phyloP scores from a whole-genome alignment of 805 yeast genomes.

The Pichia pseudocactophila region DNA sequence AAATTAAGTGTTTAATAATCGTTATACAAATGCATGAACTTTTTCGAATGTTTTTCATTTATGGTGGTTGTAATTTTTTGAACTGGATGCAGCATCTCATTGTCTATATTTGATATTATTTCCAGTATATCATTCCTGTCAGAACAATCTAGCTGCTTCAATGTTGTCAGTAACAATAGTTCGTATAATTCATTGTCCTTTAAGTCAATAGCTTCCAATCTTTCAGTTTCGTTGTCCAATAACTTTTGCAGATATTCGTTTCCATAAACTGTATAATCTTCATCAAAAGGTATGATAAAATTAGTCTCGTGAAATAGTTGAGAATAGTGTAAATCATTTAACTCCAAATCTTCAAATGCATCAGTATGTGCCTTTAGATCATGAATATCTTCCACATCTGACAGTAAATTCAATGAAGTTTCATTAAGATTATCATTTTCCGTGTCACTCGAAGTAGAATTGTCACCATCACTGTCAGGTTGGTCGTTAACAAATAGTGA shows the following conservation, averaged over 20 bases:
- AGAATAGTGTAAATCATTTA: not conserved
- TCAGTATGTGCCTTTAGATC: not conserved
- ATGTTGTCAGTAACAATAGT: not conserved
- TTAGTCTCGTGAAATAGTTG: not conserved
- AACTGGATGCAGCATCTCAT: not conserved
- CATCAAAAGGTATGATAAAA: constrained; percentile 1
- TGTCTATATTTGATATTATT: not conserved
- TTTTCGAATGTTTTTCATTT: not conserved
- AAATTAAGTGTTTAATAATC: constrained; percentile 1
- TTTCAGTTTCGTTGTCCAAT: constrained; percentile 3
- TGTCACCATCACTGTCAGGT: too few relatives aligned
- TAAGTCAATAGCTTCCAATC: constrained; percentile 2
- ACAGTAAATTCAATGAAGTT: too few relatives aligned
- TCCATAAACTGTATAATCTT: constrained; percentile 6
- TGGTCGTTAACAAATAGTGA: too few relatives aligned
- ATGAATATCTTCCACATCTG: not conserved
- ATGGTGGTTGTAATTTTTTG: not conserved
- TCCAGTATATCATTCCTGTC: not conserved
- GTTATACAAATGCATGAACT: constrained; percentile 4
- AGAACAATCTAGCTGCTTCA: not conserved
- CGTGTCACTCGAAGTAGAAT: too few relatives aligned
- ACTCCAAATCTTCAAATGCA: not conserved
- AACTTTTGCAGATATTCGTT: constrained; percentile 6
- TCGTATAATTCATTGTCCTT: constrained; percentile 5
- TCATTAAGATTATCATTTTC: too few relatives aligned